phyloP scores from a whole-genome alignment of 2,329 filamentous ascomycete species.

The Paecilomyces dactylethromorphus region DNA sequence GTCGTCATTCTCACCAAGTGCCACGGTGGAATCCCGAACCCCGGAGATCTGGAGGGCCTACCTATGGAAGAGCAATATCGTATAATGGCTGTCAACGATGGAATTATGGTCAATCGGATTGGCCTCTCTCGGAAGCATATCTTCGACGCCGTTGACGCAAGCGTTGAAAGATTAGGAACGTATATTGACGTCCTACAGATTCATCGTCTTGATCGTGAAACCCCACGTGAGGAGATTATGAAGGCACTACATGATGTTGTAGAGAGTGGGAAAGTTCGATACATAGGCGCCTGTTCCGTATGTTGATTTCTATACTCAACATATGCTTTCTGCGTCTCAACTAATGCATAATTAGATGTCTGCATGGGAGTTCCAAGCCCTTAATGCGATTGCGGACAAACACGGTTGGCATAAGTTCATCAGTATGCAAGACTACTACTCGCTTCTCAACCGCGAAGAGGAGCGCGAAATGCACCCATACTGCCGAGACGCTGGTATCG shows the following conservation, averaged over 20 bases:
- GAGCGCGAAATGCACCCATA: constrained; percentile 41
- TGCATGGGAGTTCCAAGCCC: constrained; percentile 45
- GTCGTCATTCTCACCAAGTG: constrained; percentile 63
- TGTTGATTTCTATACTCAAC: constrained; percentile 3
- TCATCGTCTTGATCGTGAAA: constrained; percentile 44
- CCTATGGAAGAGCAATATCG: constrained; percentile 11
- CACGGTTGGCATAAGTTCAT: constrained; percentile 46
- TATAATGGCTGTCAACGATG: constrained; percentile 19
- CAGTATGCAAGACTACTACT: constrained; percentile 48
- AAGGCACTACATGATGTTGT: constrained; percentile 43
- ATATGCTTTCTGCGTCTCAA: background rate
- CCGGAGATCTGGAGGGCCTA: constrained; percentile 21
- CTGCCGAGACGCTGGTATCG: constrained; percentile 30
- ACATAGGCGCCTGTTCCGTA: constrained; percentile 34
- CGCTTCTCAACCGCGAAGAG: constrained; percentile 41
- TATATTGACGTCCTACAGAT: constrained; percentile 53
- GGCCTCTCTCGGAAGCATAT: constrained; percentile 60
- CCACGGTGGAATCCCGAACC: constrained; percentile 30
- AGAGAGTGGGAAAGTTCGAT: constrained; percentile 33
- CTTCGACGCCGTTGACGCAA: constrained; percentile 57
- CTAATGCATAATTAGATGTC: constrained; percentile 32
- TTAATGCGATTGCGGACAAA: constrained; percentile 42
- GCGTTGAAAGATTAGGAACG: constrained; percentile 44
- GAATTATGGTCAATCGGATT: constrained; percentile 22
- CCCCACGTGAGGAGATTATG: constrained; percentile 50